Base-by-base conservation (phyloP, 352 stramenopile species). In the Salisapilia sapeloensis region DNA sequence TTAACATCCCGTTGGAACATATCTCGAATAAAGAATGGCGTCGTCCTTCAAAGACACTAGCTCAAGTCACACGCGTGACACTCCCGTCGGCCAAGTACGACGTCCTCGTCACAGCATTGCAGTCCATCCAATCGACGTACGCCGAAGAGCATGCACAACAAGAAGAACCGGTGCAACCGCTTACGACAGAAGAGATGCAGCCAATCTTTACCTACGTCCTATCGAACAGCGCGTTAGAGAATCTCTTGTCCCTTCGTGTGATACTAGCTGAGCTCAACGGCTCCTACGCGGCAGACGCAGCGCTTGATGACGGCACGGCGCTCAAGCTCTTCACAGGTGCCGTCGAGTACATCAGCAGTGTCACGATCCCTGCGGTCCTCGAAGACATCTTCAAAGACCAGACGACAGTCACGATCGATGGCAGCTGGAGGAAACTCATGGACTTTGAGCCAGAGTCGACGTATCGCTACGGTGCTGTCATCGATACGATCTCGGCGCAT, bases 321-420 rank as follows among this genome's bases (percentile, higher is more conserved):
- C 37, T 91, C 6, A 82, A 57, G 19, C 69, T 91, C 40, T 52
- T 87, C 32, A 64, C 53, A n/a, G 61, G 84, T 30, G 69, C 75
- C 2, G 59, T 92, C 16, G 72, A 92, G 15, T 84, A 86, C 29
- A 81, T 92, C 43, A 60, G 64, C 30, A 83, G 80, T 23, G 71
- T 92, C 24, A 87, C 56, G 30, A 92, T 92, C 31, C 76, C 76
- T 6, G 76, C 72, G 4, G 72, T 89, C 3, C 36, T 92, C 20
- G 76, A 92, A 50, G 76, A 92, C 38, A 92, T 92, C 22, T 89
- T 92, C 57, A 85, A 81, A 40, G 76, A 92, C 34, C 76, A 89
- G 40, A 80, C 89, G 37, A 84, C 70, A n/a, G 53, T 92, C 4
- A 81, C 76, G 10, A 86, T 92, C 40, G 76, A 92, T 29, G 70